Conservation (phyloP, 2,329 filamentous ascomycete genomes). For the Ophiocordyceps camponoti-rufipedis region DNA sequence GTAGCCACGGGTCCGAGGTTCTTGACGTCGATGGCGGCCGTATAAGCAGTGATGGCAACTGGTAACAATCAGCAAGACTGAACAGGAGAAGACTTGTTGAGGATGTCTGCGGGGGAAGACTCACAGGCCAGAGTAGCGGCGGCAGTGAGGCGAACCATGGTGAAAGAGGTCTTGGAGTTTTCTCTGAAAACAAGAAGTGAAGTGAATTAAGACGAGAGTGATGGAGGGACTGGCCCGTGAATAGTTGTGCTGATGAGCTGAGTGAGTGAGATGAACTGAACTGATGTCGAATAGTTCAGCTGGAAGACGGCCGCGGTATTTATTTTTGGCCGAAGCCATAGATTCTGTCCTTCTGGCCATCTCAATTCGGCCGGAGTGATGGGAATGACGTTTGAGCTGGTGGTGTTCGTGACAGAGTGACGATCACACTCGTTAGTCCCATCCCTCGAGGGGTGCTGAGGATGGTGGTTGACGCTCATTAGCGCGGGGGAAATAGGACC, state of each 20-base stretch:
- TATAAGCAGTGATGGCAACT: neutral
- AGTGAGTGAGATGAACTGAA: neutral
- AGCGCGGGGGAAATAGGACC: too few species aligned
- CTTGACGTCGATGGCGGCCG: neutral
- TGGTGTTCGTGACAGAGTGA: neutral
- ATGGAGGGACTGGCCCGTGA: neutral
- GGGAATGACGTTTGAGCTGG: neutral
- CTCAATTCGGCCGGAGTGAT: neutral
- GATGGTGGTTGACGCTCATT: too few species aligned
- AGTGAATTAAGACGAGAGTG: neutral
- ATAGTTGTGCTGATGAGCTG: neutral
- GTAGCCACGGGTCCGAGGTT: neutral
- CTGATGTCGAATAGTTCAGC: neutral
- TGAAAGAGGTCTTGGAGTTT: neutral
- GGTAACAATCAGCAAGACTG: neutral
- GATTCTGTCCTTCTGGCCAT: neutral
- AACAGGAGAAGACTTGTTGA: neutral
- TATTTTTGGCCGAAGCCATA: neutral
- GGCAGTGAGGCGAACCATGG: neutral
- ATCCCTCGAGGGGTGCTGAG: neutral
- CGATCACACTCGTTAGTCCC: neutral
- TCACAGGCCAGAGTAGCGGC: neutral
- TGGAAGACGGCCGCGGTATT: neutral
- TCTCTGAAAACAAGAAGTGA: neutral
- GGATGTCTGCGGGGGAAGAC: neutral